Conservation (phyloP, 1,284 basidiomycete species). For the Fomitopsis pinicola region DNA sequence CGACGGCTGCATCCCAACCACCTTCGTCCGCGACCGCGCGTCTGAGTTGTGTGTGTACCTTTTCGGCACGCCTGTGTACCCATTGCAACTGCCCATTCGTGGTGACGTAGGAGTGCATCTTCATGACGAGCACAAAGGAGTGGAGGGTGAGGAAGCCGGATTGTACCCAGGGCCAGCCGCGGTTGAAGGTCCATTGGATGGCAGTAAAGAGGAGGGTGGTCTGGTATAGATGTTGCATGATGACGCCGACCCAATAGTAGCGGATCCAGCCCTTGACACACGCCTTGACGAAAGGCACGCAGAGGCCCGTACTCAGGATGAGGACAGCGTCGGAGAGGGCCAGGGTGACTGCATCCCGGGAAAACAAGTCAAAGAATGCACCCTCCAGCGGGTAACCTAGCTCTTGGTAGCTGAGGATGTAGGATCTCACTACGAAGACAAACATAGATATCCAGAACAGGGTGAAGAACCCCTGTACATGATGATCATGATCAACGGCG, state of each 20-base stretch:
- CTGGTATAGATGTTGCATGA: slow-evolving; percentile 80
- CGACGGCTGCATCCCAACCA: slow-evolving; percentile 59
- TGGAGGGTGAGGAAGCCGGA: slow-evolving; percentile 95
- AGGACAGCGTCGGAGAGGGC: slow-evolving; percentile 84
- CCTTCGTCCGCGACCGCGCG: slow-evolving; percentile 47
- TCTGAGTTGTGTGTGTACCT: slow-evolving; percentile 41
- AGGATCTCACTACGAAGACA: slow-evolving; percentile 74
- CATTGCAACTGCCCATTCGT: slow-evolving; percentile 84
- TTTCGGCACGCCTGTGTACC: slow-evolving; percentile 43
- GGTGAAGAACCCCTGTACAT: slow-evolving; percentile 78
- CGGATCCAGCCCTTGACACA: slow-evolving; percentile 73
- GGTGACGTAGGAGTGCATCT: slow-evolving; percentile 92
- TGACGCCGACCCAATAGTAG: slow-evolving; percentile 71
- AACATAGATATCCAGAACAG: slow-evolving; percentile 90
- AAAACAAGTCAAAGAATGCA: slow-evolving; percentile 86
- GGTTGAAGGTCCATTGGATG: slow-evolving; percentile 82
- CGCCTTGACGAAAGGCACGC: slow-evolving; percentile 81
- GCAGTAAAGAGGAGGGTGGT: slow-evolving; percentile 63
- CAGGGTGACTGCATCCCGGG: slow-evolving; percentile 78
- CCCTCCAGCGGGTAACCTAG: slow-evolving; percentile 79
- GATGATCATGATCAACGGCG: neutral
- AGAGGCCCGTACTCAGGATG: slow-evolving; percentile 71
- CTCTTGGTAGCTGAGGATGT: slow-evolving; percentile 71
- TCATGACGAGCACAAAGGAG: slow-evolving; percentile 90
- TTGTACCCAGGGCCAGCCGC: slow-evolving; percentile 98